Evolutionary conservation across 2,329 filamentous ascomycete genomes (phyloP), one percentile per base, ranked within the genome.

Genomic region (Verticillium tricorpus): DNA sequence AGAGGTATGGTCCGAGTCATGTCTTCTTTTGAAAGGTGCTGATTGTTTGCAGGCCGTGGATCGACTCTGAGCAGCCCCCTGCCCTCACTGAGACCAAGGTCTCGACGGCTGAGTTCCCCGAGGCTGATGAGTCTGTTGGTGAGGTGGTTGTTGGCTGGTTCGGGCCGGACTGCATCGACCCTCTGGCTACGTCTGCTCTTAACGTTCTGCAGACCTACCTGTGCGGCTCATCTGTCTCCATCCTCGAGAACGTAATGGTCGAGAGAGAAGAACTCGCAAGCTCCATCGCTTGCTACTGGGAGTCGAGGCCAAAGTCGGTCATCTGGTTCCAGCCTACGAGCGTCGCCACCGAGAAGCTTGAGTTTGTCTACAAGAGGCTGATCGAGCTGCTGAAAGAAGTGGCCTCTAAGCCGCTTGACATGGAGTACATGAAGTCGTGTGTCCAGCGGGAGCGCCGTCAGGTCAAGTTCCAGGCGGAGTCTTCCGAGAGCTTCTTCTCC

Each of bases 231-330:
- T 96, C 96, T 1, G 92, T 96, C 2, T 94, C 94, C 0, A 82
- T 99, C 1, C 80, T 99, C 6, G 94, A 98, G 71, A 98, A 98
- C 67, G 85, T 88, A 19, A 84, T 99, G 64, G 95, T 99, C 2
- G 95, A 99, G 72, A 92, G 89, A 69, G 94, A 98, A 74, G 91
- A 96, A 67, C 85, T 98, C 56, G 91, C 93, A 3, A 97, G 93
- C 75, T 91, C 89, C 7, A 88, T 98, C 12, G 88, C 88, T 57
- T 93, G 90, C 73, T 89, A 86, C 74, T 89, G 87, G 69, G 93
- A 97, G 66, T 84, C 87, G 31, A 86, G 93, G 57, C 92, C 93
- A 2, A 89, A 92, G 66, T 89, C 89, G 14, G 84, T 96, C 59
- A 92, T 98, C 62, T 92, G 89, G 83, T 89, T 99, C 70, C 89